Conservation (phyloP, 148 eudicot species). For the Spergularia bocconei region DNA sequence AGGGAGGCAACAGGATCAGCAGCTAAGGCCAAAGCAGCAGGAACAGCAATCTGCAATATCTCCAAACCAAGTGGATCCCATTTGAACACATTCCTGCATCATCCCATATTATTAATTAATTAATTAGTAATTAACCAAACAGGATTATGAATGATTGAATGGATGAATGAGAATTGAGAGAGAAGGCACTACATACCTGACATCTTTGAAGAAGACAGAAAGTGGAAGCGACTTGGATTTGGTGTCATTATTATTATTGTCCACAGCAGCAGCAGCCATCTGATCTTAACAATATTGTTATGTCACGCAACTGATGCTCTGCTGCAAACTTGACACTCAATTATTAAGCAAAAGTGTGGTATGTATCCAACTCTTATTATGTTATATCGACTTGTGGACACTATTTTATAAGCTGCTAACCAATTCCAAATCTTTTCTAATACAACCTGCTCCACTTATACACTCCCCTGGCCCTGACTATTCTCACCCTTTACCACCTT, state of each 20-base stretch:
- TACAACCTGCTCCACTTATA: no score
- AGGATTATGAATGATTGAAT: no score
- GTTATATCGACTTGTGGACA: no score
- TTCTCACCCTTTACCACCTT: no score
- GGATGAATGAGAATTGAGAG: no score
- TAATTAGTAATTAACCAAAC: no score
- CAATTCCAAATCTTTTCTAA: no score
- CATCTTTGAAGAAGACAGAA: constrained; percentile 68
- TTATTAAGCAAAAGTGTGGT: no score
- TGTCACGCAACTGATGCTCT: background rate
- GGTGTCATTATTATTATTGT: constrained; percentile 27
- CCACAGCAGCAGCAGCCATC: constrained; percentile 9
- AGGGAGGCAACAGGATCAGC: constrained; percentile 95
- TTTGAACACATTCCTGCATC: constrained; percentile 59
- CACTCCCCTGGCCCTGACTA: no score
- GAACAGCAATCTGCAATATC: constrained; percentile 73
- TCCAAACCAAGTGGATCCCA: constrained; percentile 73
- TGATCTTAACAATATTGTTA: background rate
- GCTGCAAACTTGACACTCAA: background rate
- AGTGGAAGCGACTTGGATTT: constrained; percentile 49
- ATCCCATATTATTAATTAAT: no score
- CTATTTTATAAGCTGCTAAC: no score
- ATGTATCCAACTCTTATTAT: no score
- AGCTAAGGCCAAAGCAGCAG: constrained; percentile 88
- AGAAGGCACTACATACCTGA: constrained; percentile 48